Conservation (phyloP, 2,329 filamentous ascomycete species). For the Aureobasidium leucospermi region DNA sequence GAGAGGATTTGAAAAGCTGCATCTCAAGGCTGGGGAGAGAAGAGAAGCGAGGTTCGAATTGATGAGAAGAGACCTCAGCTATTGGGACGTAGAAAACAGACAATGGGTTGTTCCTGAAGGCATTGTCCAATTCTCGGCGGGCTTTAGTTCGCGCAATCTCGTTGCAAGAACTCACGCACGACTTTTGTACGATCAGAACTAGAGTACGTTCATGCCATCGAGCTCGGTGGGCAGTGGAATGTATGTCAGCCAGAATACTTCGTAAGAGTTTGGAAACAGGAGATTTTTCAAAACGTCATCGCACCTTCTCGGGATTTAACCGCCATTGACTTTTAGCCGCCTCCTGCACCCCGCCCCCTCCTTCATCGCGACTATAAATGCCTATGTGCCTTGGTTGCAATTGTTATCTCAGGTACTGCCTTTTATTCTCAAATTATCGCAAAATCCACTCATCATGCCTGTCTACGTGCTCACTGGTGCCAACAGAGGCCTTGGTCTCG, state of each 20-base stretch:
- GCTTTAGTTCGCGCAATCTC: neutral
- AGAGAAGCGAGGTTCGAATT: constrained; percentile 30
- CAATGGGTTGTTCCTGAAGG: constrained; percentile 28
- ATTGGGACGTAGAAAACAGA: constrained; percentile 33
- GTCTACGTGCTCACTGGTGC: constrained; percentile 30
- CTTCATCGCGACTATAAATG: neutral
- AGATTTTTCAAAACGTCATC: neutral
- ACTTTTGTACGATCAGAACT: too few relatives aligned
- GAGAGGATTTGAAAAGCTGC: constrained; percentile 35
- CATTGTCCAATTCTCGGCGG: neutral
- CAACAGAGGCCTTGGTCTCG: constrained; percentile 31
- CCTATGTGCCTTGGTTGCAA: neutral
- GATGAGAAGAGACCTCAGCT: constrained; percentile 34
- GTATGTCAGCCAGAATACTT: too few relatives aligned
- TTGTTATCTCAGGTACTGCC: neutral
- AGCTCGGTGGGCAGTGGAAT: too few relatives aligned
- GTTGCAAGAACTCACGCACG: too few relatives aligned
- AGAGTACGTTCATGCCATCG: too few relatives aligned
- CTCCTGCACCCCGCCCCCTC: neutral
- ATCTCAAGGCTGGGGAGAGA: constrained; percentile 21
- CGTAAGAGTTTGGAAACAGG: too few relatives aligned
- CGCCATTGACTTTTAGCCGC: constrained; percentile 6
- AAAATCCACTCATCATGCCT: constrained; percentile 21
- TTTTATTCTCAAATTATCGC: neutral
- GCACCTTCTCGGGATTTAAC: neutral